A percentile compares a stretch with the other conserved stretches of the same genome.
phyloP scores from a whole-genome alignment of 2,329 filamentous ascomycete species.

The Cytospora piceicola region DNA sequence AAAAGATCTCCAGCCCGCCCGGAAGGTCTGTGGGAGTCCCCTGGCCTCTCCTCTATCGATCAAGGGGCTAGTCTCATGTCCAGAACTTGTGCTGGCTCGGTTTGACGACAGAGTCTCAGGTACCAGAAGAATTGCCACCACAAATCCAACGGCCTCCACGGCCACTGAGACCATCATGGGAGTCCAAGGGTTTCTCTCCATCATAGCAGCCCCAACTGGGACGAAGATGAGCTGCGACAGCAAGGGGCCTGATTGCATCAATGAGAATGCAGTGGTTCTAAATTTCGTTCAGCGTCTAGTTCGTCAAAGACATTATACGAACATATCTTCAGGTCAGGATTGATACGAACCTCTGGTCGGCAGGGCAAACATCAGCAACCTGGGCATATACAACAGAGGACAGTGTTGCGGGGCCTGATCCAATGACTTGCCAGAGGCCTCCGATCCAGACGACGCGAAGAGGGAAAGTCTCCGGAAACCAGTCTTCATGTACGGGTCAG shows the following conservation, averaged over 20 bases:
- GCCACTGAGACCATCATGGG: constrained; percentile 25
- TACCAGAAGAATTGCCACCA: constrained; percentile 8
- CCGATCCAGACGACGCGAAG: constrained; percentile 30
- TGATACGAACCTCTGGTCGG: constrained; percentile 25
- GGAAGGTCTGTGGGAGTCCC: too few relatives aligned
- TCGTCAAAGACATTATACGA: too few relatives aligned
- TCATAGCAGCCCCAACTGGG: constrained; percentile 29
- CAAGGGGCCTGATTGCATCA: constrained; percentile 25
- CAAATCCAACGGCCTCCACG: constrained; percentile 13
- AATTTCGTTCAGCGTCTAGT: too few relatives aligned
- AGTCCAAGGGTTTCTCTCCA: constrained; percentile 29
- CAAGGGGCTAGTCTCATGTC: too few relatives aligned
- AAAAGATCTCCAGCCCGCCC: too few relatives aligned
- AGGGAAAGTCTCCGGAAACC: constrained; percentile 30
- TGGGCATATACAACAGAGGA: constrained; percentile 26
- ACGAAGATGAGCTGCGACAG: constrained; percentile 30
- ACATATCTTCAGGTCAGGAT: too few relatives aligned
- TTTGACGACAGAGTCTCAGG: constrained; percentile 16
- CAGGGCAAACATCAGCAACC: constrained; percentile 31
- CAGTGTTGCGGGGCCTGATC: constrained; percentile 25
- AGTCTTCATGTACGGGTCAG: constrained; percentile 8
- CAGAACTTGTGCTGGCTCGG: too few relatives aligned
- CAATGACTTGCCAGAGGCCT: constrained; percentile 31
- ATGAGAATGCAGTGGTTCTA: constrained; percentile 32
- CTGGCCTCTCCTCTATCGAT: too few relatives aligned